Evolutionary conservation across 495 filamentous ascomycete species (phyloP), one percentile per base, ranked within the genome.

Genomic region (Lophiostoma macrostomum): DNA sequence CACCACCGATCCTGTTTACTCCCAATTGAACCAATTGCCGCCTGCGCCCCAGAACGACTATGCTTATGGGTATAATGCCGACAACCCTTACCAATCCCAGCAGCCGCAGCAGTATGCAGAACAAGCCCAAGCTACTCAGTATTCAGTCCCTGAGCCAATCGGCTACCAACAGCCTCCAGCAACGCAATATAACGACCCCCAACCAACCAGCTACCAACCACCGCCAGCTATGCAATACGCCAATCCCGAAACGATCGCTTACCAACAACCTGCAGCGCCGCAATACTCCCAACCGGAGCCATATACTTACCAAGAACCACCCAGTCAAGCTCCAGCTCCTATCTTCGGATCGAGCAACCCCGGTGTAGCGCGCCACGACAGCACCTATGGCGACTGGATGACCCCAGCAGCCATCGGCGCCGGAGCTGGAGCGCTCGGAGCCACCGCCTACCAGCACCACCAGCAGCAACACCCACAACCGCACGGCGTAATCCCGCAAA

Each of bases 361-460:
- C 5, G 23, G 42, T 18, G 13, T 54, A 4, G 38, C 46, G 31
- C 29, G 66, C 19, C 57, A 62, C 27, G 64, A 63, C 28, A 66
- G 56, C 24, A 52, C 20, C 10, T 70, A 72, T 41, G 68, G 66
- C 28, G 65, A 71, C 34, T 71, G 69, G 69, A 64, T 71, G 65
- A 62, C 65, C 4, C 68, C 69, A 27, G 63, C 63, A 13, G 69
- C 64, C 3, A 64, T 55, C n/a, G 70, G 65, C 13, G 67, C 45
- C 28, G 67, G 61, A 3, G 65, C 55, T 14, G 67, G 61, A 18
- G 63, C 48, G 6, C 20, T 60, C 2, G 66, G 53, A 4, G 57
- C 58, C 4, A 64, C 55, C 23, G 65, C 59, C 8, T 65, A 64
- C 34, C 38, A 22, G 2, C 41, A 52, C 4, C 55, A 61, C 11